Evolutionary conservation across 2,329 filamentous ascomycete genomes (phyloP), one percentile per base, ranked within the genome.

Genomic region (Aspergillus pseudonomiae): DNA sequence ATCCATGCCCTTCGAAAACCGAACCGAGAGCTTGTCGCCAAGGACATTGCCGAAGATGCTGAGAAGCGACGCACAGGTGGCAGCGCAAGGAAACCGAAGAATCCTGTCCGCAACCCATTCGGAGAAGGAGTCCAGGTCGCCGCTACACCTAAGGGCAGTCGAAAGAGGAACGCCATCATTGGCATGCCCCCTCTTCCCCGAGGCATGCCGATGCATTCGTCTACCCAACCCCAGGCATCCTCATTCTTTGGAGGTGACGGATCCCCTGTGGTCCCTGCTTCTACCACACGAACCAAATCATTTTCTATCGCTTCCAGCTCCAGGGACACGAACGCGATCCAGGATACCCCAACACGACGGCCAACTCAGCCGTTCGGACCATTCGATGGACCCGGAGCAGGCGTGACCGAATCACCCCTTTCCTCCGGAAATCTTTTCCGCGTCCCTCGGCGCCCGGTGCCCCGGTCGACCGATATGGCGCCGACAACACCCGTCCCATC

Each of bases 61-160:
- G 77, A 77, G 32, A 78, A 78, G 62, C 73, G 78, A 46, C 65
- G 72, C 7, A 71, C 57, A n/a, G 67, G 71, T 5, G 72, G 73
- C 41, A 73, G 75, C 63, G 72, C 75, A 46, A 74, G 77, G 16
- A 80, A 80, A 60, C 65, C 77, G 14, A 80, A 77, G 56, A 77
- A 81, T 58, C 79, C 79, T 1, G 74, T 77, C 4, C 76, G 79
- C 3, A 80, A 80, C 65, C 76, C 77, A 2, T 68, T 75, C 11
- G 77, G 75, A 12, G 77, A 81, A 66, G 76, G 79, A 9, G 79
- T 83, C 26, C 82, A 83, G 68, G 81, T 84, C 60, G 82, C 81
- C 70, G 82, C 81, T 21, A 84, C 82, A 5, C 82, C 82, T 5
- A 79, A 75, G 59, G 74, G 74, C 10, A 72, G 73, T 56, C 74